phyloP scores from a whole-genome alignment of 1,139 yeast genomes.

The Taphrina betulina region DNA sequence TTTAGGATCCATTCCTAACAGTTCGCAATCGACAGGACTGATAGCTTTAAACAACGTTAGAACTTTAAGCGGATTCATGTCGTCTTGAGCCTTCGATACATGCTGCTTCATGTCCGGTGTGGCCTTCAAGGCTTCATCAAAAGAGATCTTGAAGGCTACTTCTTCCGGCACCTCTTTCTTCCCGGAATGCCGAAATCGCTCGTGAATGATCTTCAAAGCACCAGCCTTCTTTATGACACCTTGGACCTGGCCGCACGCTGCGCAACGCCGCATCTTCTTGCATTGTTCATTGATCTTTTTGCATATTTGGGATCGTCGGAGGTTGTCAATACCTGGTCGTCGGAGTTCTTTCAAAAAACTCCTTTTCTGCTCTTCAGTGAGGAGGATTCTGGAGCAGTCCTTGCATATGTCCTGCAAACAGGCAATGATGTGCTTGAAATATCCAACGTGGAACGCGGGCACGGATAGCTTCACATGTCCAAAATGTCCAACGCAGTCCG shows the following conservation, averaged over 20 bases:
- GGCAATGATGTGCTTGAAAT: conserved; percentile 85
- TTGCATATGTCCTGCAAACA: conserved; percentile 92
- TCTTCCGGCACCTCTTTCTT: conserved; percentile 86
- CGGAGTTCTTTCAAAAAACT: conserved; percentile 72
- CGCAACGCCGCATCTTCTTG: conserved; percentile 88
- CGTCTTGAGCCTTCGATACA: conserved; percentile 84
- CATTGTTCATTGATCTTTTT: conserved; percentile 86
- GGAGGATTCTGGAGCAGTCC: conserved; percentile 72
- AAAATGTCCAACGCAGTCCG: conserved; percentile 97
- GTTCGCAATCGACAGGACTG: conserved; percentile 81
- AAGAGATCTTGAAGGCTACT: conserved; percentile 66
- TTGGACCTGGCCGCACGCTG: conserved; percentile 80
- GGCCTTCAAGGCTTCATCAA: conserved; percentile 71
- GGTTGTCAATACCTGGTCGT: conserved; percentile 84
- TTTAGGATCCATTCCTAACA: conserved; percentile 83
- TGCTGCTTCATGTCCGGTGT: conserved; percentile 88
- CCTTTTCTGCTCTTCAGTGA: conserved; percentile 71
- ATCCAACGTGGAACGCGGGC: conserved; percentile 97
- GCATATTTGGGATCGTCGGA: conserved; percentile 84
- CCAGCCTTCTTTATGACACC: conserved; percentile 99
- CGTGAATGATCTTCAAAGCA: conserved; percentile 90
- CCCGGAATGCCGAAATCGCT: conserved; percentile 93
- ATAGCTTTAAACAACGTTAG: conserved; percentile 83
- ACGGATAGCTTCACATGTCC: conserved; percentile 90
- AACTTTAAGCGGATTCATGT: conserved; percentile 88